Evolutionary conservation across 2,329 filamentous ascomycete genomes (phyloP), one percentile per base, ranked within the genome.

Genomic region (Alternaria ventricosa): DNA sequence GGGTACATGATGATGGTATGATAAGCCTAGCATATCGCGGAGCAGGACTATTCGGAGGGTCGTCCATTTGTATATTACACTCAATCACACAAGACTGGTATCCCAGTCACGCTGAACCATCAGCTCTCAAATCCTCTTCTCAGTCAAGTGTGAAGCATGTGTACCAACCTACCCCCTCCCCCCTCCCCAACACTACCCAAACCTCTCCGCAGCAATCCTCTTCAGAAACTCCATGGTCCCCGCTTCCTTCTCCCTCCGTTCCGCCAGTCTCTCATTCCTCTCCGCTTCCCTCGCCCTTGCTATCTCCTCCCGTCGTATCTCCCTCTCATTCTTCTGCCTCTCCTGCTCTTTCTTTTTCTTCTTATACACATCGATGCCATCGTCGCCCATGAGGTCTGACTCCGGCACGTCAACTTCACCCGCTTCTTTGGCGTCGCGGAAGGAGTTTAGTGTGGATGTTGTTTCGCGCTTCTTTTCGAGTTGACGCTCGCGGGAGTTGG

Each of bases 381-480:
- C 90, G 1, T 87, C 90, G 4, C 92, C 92, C 89, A 97, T 91
- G 25, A 98, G 78, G 57, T 96, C 92, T 15, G 84, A 83, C 12
- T 97, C 94, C 0, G 86, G 86, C 0, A 93, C 85, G 51, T 92
- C 92, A 18, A 83, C 86, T 66, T 80, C 85, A 1, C 88, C 89
- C 0, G 90, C 88, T 12, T 89, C 90, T 67, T 86, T 89, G 68
- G 83, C 76, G 68, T 94, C 85, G 61, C 88, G 82, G 75, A 97
- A 97, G 11, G 87, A 86, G 25, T 89, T 87, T 83, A 96, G 90
- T 69, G 90, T 88, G 7, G 90, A 89, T 28, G 91, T 91, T 6
- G 87, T 84, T 66, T 92, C 91, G 33, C 86, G 87, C 68, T 90
- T 90, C 86, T 97, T 97, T 82, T 99, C 95, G 1, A 98, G 85